Base-by-base conservation (phyloP, 2,329 filamentous ascomycete genomes). In the Claviceps pazoutovae region DNA sequence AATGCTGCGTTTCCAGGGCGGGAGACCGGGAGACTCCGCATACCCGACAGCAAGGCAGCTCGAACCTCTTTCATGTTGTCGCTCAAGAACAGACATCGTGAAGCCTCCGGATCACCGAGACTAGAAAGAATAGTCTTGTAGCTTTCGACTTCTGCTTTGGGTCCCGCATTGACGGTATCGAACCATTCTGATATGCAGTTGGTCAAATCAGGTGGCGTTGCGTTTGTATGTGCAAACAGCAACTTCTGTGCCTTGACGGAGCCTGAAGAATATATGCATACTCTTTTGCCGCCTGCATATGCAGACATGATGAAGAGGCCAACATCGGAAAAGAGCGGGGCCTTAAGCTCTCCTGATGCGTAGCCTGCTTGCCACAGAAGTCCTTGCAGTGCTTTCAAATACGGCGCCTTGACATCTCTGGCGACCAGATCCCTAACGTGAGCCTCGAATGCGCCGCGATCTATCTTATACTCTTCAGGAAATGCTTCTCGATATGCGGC, bases 211-310 rank as follows among this genome's bases (percentile, higher is more conserved):
- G 74, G 69, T 17, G 74, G 73, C 54, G 74, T 68, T 7, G 76
- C 73, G 56, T 78, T 71, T 43, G 79, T 82, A 62, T 89, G 80
- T 54, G 75, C 73, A 67, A 91, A 91, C 56, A 91, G 75, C 55
- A 91, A 72, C 68, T 88, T 87, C 72, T 93, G 87, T 14, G 87
- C 87, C 19, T 83, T 75, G 5, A 91, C 83, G 21, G 84, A 89
- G 36, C 87, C 87, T 13, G 84, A 89, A 4, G 84, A 89, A 70
- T 90, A 93, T 62, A 93, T 90, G 59, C 85, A 79, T 56, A 90
- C 74, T 54, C 71, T 71, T 55, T 79, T 70, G 26, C 75, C 76
- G 34, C 71, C 65, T 16, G 67, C 63, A 51, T 75, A 72, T 79
- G 85, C 89, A 44, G 69, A 59, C 50, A 71, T 66, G 56, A 89